These are phyloP conservation scores for Heterobasidion irregulare DNA, from an alignment of 1,284 basidiomycete genomes.

Conservation along the genomic window DNA sequence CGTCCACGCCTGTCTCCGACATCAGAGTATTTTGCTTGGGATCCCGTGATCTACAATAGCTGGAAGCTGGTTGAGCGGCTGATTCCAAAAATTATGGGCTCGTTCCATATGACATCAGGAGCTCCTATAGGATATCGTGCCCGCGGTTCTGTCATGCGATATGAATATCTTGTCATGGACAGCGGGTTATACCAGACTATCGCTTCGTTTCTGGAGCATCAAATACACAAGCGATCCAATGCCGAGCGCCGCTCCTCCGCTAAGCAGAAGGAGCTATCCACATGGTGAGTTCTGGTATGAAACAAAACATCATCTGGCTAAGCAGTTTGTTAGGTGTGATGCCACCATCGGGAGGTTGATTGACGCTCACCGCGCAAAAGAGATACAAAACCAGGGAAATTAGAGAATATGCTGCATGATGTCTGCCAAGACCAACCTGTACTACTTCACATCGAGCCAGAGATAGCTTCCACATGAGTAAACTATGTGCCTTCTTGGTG, in stretches of 20 bases:
- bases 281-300: not conserved
- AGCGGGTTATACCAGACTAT: not conserved
- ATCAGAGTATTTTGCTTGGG: not conserved
- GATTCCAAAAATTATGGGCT: no score
- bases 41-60: not conserved
- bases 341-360: no score
- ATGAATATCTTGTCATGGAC: not conserved
- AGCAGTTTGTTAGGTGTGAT: no score
- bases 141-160: not conserved
- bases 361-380: no score
- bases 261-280: not conserved
- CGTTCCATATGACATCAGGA: not conserved
- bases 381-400: no score
- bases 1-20: not conserved
- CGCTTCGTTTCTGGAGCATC: not conserved
- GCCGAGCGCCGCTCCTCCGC: not conserved
- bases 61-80: not conserved
- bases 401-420: no score
- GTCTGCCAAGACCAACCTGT: no score
- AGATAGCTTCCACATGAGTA: no score
- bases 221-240: not conserved
- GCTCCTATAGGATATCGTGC: not conserved
- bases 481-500: no score
- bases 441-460: no score
- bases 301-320: no score